Evolutionary conservation across 1,284 basidiomycete species (phyloP), one percentile per base, ranked within the genome.

Genomic region (Ustilago esculenta): DNA sequence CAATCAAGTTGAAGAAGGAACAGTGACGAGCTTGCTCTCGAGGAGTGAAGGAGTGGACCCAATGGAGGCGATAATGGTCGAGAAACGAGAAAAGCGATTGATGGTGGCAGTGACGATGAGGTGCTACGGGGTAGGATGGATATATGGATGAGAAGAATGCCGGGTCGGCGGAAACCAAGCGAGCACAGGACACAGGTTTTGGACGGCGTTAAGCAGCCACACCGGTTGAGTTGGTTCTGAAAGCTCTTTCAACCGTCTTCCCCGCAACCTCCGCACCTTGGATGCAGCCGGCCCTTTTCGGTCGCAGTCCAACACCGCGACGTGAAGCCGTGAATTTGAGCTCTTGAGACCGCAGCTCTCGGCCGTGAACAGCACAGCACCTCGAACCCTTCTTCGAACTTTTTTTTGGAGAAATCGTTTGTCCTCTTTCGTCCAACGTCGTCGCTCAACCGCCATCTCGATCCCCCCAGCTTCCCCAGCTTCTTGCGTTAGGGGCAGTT

Each of bases 151-250:
- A 20, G 29, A 34, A 41, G 40, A 20, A 32, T 23, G 23, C n/a
- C n/a, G n/a, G n/a, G n/a, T n/a, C n/a, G n/a, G 51, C 53, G 53
- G 48, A 48, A 46, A 34, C 48, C 44, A 56, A 63, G 43, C 59
- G 52, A 63, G 59, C 32, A 46, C 34, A 11, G 23, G 17, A 23
- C 39, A 39, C 35, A 3, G 20, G 30, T 36, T 9, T 34, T 17
- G 23, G 45, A 34, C 43, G 48, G 30, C 4, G 24, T 33, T 58
- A 52, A 51, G 56, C 52, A 45, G 41, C 30, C 34, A 44, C 33
- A 6, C 30, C 37, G 36, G 43, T 20, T 21, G 20, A 17, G 25
- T 25, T 15, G 23, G 25, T 25, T 12, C 42, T 54, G 46, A 49
- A 54, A 45, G 45, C 27, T 43, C 27, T 48, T 63, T 52, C 21